Base-by-base conservation (phyloP, 305 asterid species). In the Fraxinus sp. region DNA sequence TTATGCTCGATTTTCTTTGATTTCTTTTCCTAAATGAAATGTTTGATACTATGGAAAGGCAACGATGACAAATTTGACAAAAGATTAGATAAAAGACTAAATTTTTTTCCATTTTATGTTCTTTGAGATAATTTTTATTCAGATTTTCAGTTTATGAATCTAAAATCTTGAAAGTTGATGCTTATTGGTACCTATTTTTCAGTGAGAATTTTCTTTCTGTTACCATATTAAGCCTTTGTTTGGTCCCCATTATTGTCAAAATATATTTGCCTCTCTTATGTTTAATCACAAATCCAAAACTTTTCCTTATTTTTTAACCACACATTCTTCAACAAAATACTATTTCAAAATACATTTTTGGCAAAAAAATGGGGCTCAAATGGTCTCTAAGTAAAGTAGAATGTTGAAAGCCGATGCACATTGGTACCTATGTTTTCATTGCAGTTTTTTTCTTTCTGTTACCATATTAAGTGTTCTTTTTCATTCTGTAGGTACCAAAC, bases 401-500 rank as follows among this genome's bases (percentile, higher is more conserved):
- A 28, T 66, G 75, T 4, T 68, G 75, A 30, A 68, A 68, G 20
- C 75, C 0, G 75, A 28, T 68, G 37, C 75, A 68, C 75, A 28
- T 68, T 68, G 75, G 75, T 68, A 68, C 35, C 75, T 11, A 14
- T 68, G 75, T 68, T 28, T 28, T 30, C 75, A 68, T 5, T 68
- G 75, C 36, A 28, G 4, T 68, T 26, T 18, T 46, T 59, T 4
- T 68, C 4, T 68, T 5, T 30, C 22, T 68, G 22, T 28, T 28
- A 28, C 41, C 59, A 57, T 68, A 77, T 75, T 66, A 75, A 73
- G 62, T 41, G 43, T 77, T 79, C 33, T 43, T 66, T 86, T 85
- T 64, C 79, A 24, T 64, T 77, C 59, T 86, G 77, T 85, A 96
- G 99, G 99, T 96, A 72, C 99, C 99, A 30, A 96, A 96, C 92